phyloP scores from a whole-genome alignment of 192 early-diverging fungal genomes.

The Allomyces arbusculus region DNA sequence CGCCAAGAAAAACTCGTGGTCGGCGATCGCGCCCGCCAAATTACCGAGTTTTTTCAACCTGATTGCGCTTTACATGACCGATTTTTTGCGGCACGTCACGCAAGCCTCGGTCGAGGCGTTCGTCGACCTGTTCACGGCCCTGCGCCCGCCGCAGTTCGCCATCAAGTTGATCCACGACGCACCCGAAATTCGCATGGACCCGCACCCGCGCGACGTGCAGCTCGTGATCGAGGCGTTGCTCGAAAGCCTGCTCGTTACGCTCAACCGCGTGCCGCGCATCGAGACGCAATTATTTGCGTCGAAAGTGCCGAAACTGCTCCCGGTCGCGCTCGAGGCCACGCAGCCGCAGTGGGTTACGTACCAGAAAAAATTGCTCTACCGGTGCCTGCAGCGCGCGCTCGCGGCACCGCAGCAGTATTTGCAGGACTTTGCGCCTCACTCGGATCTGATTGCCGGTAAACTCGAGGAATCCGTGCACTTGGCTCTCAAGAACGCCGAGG shows the following conservation, averaged over 20 bases:
- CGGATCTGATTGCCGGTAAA: conserved; percentile 11
- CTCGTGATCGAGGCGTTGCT: conserved; percentile 21
- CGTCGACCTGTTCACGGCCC: conserved; percentile 26
- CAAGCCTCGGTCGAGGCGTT: conserved; percentile 23
- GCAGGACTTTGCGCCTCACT: conserved; percentile 27
- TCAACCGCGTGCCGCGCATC: conserved; percentile 28
- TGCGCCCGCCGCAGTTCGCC: conserved; percentile 10
- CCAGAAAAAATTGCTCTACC: conserved; percentile 12
- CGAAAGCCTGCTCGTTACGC: conserved; percentile 20
- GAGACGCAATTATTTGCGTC: conserved; percentile 34
- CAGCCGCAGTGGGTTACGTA: conserved; percentile 21
- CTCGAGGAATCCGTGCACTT: neutral
- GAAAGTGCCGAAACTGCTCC: neutral
- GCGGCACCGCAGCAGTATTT: conserved; percentile 21
- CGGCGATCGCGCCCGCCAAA: conserved; percentile 10
- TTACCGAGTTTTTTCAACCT: conserved; percentile 24
- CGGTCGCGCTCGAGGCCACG: conserved; percentile 30
- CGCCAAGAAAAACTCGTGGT: conserved; percentile 28
- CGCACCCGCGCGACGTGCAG: conserved; percentile 18
- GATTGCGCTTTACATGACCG: conserved; percentile 23
- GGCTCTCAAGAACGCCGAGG: too few relatives aligned
- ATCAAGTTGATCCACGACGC: conserved; percentile 17
- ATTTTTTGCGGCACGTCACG: conserved; percentile 28
- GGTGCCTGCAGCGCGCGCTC: conserved; percentile 13
- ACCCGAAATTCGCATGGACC: conserved; percentile 21